Conservation (phyloP, 75 land plant genomes). For the Isoetes taiwanensis region DNA sequence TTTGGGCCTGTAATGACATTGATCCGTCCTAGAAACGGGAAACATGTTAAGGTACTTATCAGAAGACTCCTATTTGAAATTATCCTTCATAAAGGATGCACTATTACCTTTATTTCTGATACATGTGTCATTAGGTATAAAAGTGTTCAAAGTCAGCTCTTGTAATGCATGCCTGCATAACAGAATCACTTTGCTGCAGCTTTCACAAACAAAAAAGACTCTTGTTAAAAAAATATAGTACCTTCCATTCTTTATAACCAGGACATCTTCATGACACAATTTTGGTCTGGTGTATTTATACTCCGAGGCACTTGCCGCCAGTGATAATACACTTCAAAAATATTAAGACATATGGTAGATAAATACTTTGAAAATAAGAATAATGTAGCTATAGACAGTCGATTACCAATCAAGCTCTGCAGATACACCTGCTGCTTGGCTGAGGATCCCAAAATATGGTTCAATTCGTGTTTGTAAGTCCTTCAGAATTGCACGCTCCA, state of each 20-base stretch:
- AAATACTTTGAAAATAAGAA: background rate
- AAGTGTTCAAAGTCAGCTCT: conserved; percentile 83
- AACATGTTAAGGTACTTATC: no score
- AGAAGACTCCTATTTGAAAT: background rate
- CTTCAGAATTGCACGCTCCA: conserved; percentile 85
- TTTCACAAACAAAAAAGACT: background rate
- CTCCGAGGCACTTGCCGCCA: conserved; percentile 79
- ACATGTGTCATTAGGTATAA: conserved; percentile 84
- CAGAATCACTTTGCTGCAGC: no score
- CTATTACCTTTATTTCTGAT: conserved; percentile 51
- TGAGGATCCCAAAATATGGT: conserved; percentile 29
- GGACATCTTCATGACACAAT: conserved; percentile 39
- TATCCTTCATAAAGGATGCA: background rate
- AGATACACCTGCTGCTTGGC: conserved; percentile 51
- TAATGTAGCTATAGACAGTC: background rate
- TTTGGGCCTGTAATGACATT: conserved; percentile 88
- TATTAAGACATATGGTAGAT: background rate
- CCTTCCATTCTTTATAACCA: conserved; percentile 87
- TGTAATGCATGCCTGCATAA: conserved; percentile 76
- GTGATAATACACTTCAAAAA: conserved; percentile 46
- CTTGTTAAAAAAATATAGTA: conserved; percentile 1
- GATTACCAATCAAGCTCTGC: conserved; percentile 88
- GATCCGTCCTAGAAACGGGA: conserved; percentile 65
- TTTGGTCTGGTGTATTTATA: conserved; percentile 75
- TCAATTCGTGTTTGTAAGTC: conserved; percentile 57